Evolutionary conservation across 768 basidiomycete species (phyloP), one percentile per base, ranked within the genome.

Genomic region (Trametes maxima): DNA sequence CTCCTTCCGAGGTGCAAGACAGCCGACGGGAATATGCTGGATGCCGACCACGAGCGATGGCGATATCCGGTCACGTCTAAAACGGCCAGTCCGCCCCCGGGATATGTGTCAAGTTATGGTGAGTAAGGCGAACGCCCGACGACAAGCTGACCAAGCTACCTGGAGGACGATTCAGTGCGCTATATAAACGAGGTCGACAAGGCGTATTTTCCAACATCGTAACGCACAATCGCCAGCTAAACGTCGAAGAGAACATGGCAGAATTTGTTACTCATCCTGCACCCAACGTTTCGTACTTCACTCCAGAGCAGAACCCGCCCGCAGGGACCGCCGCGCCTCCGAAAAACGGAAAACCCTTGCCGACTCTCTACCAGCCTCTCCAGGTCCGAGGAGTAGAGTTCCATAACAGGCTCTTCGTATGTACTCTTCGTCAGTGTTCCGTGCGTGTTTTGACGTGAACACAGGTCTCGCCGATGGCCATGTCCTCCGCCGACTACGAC

Each of bases 391-490:
- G 51, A 79, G 75, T 63, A 17, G 65, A 62, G 48, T 68, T 69
- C 43, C 69, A 65, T 24, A 71, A 66, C 59, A 22, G 51, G 10
- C 37, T 53, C 21, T 42, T 53, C 22, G 51, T 53, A 28, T 21
- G 51, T 53, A 11, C 14, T 43, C 25, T 40, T 14, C 36, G 7
- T 6, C 17, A 19, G 2, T 19, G n/a, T 39, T 16, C 19, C 69
- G 65, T 46, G 65, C 65, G 16, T 24, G 13, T 40, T 56, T 44
- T 22, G 28, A 21, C 21, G 1, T 44, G 2, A 33, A 8, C 28
- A 33, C 50, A 78, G 78, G n/a, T 85, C 37, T 81, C 85, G 8
- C 84, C 85, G 0, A 67, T 86, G 43, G 82, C 83, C 67, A 84
- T 86, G 70, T 85, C 83, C 69, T 85, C 82, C 25, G 75, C 83